phyloP scores from a whole-genome alignment of 2,329 filamentous ascomycete species.

The Xylaria sp. region DNA sequence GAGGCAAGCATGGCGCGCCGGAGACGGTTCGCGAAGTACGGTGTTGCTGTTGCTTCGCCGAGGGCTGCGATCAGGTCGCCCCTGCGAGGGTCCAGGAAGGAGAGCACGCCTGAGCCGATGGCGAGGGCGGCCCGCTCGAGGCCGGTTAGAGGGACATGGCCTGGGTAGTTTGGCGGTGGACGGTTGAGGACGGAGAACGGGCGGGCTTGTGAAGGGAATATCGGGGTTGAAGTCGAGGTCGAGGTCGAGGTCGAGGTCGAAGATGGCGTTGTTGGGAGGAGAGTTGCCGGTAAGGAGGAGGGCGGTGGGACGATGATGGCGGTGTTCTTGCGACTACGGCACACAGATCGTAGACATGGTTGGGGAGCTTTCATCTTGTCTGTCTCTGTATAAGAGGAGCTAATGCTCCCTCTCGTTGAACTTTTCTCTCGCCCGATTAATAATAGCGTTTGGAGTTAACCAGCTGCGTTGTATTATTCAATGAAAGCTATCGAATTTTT shows the following conservation, averaged over 20 bases:
- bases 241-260: neutral
- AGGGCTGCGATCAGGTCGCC: constrained; percentile 92
- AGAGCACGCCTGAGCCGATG: constrained; percentile 70
- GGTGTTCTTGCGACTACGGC: constrained; percentile 14
- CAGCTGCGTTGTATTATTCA: no score
- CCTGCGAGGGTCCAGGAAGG: constrained; percentile 79
- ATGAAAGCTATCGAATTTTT: neutral
- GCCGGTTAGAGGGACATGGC: constrained; percentile 87
- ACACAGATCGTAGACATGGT: constrained; percentile 33
- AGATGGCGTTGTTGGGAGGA: constrained; percentile 20
- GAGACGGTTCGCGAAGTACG: constrained; percentile 93
- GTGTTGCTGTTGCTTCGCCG: constrained; percentile 93
- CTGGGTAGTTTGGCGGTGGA: constrained; percentile 86
- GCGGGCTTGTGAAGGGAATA: constrained; percentile 14
- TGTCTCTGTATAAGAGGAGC: constrained; percentile 1
- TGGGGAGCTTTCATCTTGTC: constrained; percentile 42
- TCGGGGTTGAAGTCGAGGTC: neutral
- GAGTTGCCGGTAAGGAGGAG: neutral
- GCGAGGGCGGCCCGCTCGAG: constrained; percentile 80
- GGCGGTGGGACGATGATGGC: constrained; percentile 8
- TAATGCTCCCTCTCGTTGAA: neutral
- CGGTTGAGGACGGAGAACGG: constrained; percentile 86
- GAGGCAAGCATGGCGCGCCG: constrained; percentile 89
- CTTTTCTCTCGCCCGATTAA: neutral
- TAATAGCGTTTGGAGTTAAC: no score